Evolutionary conservation across 441 rosid genomes (phyloP).

Genomic region (Gossypium lobatum): DNA sequence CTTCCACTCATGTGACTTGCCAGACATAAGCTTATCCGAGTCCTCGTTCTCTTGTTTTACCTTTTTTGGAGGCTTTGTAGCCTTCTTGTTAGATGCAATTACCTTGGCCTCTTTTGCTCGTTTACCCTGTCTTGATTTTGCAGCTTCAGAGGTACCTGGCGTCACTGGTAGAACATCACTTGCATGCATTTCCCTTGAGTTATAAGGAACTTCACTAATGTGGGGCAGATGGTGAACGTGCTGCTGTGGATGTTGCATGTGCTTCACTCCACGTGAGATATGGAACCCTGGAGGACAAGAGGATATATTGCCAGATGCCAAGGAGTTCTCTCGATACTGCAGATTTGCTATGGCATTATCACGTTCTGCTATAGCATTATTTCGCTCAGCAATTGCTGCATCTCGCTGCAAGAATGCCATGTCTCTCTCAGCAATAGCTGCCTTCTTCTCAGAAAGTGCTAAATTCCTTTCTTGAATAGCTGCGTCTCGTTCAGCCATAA

Average conservation of each 20-base stretch:
- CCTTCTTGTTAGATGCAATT: conserved; percentile 46
- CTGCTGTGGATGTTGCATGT: conserved; percentile 68
- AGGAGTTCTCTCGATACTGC: conserved; percentile 80
- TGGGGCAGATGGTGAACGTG: conserved; percentile 47
- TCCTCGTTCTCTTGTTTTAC: conserved; percentile 73
- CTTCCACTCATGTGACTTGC: conserved; percentile 50
- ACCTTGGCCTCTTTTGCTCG: conserved; percentile 60
- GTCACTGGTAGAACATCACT: conserved; percentile 40
- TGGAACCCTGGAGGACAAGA: conserved; percentile 76
- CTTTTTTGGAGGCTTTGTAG: conserved; percentile 56
- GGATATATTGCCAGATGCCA: conserved; percentile 42
- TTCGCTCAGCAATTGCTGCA: conserved; percentile 85
- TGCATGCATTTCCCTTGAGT: conserved; percentile 54
- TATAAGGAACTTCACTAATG: conserved; percentile 47
- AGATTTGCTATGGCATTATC: conserved; percentile 80
- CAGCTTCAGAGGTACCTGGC: conserved; percentile 44
- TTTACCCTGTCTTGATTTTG: conserved; percentile 64
- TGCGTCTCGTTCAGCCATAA: conserved; percentile 95
- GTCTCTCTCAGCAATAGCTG: conserved; percentile 88
- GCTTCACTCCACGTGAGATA: conserved; percentile 73
- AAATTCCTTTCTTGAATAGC: conserved; percentile 83
- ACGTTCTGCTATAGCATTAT: conserved; percentile 75
- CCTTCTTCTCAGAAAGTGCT: conserved; percentile 84
- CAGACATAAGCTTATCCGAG: conserved; percentile 51
- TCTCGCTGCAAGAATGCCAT: conserved; percentile 90